phyloP scores from a whole-genome alignment of 148 eudicot genomes.

The Chenopodium quinoa region DNA sequence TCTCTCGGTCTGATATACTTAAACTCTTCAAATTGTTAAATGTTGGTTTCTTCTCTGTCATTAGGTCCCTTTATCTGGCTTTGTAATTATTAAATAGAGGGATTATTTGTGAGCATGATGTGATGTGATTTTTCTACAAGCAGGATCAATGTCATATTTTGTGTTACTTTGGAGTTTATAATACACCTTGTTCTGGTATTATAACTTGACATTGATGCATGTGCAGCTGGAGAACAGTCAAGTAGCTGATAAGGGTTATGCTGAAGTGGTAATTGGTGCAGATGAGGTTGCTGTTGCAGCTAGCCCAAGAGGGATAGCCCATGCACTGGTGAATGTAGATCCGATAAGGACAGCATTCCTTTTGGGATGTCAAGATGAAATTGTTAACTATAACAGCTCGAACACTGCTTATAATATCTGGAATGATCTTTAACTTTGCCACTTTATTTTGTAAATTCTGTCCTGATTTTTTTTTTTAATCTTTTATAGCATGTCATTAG shows the following conservation, averaged over 20 bases:
- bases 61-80: not conserved
- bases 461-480: not conserved
- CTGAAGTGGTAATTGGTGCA: conserved; percentile 57
- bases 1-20: not conserved
- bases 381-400: conserved; percentile 48
- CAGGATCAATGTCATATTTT: not conserved
- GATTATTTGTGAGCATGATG: not conserved
- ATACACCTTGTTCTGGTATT: conserved; percentile 6
- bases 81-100: not conserved
- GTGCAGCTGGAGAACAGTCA: conserved; percentile 70
- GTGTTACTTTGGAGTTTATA: not conserved
- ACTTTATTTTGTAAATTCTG: conserved; percentile 11
- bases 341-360: conserved; percentile 54
- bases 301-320: conserved; percentile 77
- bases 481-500: not conserved
- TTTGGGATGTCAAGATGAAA: conserved; percentile 84
- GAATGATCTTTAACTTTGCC: conserved; percentile 61
- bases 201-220: conserved; percentile 1
- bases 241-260: conserved; percentile 54
- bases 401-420: conserved; percentile 68
- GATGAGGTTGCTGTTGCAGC: conserved; percentile 84
- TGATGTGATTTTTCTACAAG: not conserved
- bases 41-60: not conserved
- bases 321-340: conserved; percentile 79
- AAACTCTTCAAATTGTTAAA: not conserved